Evolutionary conservation across 257 asterid species (phyloP), one percentile per base, ranked within the genome.

Genomic region (Prunella vulgaris): DNA sequence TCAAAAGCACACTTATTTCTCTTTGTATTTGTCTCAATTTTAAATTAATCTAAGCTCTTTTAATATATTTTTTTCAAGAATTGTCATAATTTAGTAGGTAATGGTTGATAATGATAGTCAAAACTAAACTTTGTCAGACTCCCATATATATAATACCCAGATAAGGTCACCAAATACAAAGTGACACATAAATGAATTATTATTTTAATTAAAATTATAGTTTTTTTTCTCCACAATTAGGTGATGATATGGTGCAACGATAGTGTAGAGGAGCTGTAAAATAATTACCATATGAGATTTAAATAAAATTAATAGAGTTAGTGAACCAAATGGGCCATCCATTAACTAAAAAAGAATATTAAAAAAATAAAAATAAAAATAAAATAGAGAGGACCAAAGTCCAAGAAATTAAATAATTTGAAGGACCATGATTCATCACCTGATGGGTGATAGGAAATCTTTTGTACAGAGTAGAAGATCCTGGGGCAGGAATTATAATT

Each of bases 91-190:
- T 78, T n/a, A 78, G 81, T 81, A 74, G 95, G 90, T 85, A 69
- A 62, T 61, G 60, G 42, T 63, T 44, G 95, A 85, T 46, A 87
- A 77, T 5, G 90, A 90, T 82, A 90, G 96, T 87, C 95, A 85
- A 85, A 78, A 75, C 37, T 33, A 71, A 37, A 52, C 74, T 82
- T 84, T 88, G 84, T 88, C 18, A 71, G 1, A 12, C 51, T 73
- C 74, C 69, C 59, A 58, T 82, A 78, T 77, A 58, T 82, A 78
- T 77, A 57, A 82, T 76, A 51, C 35, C 53, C 58, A 74, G 17
- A 64, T 68, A 76, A 76, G 61, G 75, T 78, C 69, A 83, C 84
- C 85, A 70, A 80, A 74, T 74, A 73, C 77, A 60, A 67, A 64
- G 66, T 62, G 82, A 78, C 82, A 74, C 42, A 69, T 25, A 66